Evolutionary conservation across 129 eudicot genomes (phyloP).

Genomic region (Flaveria ramosissima): DNA sequence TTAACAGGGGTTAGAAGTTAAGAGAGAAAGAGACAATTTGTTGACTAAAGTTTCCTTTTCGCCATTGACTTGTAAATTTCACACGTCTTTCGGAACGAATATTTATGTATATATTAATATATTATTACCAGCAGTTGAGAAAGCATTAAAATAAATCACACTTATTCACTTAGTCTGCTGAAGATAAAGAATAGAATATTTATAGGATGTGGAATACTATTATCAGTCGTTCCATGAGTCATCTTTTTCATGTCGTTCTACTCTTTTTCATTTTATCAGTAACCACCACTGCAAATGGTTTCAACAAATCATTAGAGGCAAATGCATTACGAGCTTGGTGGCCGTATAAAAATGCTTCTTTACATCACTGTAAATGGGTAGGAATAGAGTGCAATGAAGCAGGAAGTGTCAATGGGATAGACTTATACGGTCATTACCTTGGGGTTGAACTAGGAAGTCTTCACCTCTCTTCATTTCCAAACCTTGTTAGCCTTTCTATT

Average conservation of each 20-base stretch:
- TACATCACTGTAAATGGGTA: neutral
- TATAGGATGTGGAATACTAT: neutral
- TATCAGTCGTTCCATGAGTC: neutral
- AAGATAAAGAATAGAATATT: neutral
- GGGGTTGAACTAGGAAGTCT: neutral
- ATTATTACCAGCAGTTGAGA: neutral
- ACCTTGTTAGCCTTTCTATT: neutral
- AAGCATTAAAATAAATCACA: neutral
- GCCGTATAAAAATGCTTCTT: neutral
- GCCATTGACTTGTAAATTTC: neutral
- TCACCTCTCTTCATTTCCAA: constrained; percentile 19
- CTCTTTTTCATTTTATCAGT: neutral
- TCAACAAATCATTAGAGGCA: neutral
- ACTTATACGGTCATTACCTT: neutral
- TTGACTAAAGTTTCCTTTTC: neutral
- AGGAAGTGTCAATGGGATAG: neutral
- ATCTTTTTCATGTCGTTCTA: neutral
- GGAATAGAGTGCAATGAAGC: constrained; percentile 3
- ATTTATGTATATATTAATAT: neutral
- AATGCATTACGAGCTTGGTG: neutral
- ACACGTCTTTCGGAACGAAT: neutral
- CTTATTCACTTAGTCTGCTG: neutral
- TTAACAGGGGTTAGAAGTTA: neutral
- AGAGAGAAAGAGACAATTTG: neutral
- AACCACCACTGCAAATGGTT: neutral